Evolutionary conservation across 768 basidiomycete genomes (phyloP).

Genomic region (Antrodiella citrinella): DNA sequence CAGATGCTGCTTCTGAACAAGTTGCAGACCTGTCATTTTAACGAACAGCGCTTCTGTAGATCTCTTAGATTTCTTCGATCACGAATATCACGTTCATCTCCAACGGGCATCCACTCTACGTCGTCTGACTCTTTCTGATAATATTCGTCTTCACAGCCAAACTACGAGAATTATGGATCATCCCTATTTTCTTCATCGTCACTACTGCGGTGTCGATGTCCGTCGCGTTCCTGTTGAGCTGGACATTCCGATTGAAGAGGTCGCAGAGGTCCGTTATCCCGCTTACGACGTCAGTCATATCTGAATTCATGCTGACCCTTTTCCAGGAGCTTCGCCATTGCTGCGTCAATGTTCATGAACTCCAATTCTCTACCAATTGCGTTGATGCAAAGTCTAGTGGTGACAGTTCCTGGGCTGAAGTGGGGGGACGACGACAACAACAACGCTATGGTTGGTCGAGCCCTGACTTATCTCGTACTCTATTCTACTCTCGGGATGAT

Average conservation of each 20-base stretch:
- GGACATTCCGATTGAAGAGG: constrained; percentile 53
- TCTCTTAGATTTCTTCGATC: too few relatives aligned
- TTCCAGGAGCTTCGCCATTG: constrained; percentile 66
- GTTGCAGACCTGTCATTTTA: too few relatives aligned
- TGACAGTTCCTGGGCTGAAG: constrained; percentile 74
- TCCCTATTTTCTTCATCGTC: constrained; percentile 78
- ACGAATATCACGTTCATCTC: too few relatives aligned
- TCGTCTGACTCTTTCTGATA: too few relatives aligned
- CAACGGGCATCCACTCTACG: too few relatives aligned
- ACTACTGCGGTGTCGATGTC: constrained; percentile 66
- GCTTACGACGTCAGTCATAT: background rate
- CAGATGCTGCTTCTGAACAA: too few relatives aligned
- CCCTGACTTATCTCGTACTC: constrained; percentile 81
- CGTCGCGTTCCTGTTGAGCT: constrained; percentile 57
- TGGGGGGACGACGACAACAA: constrained; percentile 77
- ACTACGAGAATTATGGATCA: constrained; percentile 75
- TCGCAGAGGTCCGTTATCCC: constrained; percentile 58
- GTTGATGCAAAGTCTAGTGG: constrained; percentile 82
- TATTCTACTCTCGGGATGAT: constrained; percentile 96
- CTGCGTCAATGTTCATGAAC: constrained; percentile 87
- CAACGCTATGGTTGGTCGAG: constrained; percentile 87
- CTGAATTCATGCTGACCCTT: background rate
- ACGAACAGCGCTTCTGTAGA: too few relatives aligned
- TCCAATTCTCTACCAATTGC: constrained; percentile 94
- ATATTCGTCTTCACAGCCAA: constrained; percentile 44